Conservation (phyloP, 345 rosid genomes). For the Acer negundo region DNA sequence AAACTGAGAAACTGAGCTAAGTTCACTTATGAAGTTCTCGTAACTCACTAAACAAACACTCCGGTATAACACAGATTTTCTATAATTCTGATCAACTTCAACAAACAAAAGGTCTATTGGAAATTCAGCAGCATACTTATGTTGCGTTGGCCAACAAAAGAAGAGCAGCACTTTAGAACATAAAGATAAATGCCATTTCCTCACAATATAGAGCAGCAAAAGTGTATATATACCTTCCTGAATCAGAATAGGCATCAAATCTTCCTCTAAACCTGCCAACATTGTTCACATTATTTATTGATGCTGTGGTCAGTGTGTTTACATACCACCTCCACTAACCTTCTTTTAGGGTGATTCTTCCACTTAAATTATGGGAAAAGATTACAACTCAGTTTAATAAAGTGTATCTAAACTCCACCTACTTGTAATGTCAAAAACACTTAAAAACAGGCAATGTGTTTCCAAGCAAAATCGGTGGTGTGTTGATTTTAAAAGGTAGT, state of each 20-base stretch:
- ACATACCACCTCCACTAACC: background rate
- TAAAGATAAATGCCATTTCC: background rate
- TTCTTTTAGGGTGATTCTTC: conserved; percentile 1
- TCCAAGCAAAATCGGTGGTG: background rate
- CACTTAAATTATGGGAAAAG: background rate
- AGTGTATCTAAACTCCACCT: background rate
- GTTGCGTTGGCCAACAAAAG: background rate
- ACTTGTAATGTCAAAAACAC: background rate
- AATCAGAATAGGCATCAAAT: background rate
- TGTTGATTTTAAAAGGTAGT: background rate
- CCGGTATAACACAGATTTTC: background rate
- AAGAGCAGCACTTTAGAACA: background rate
- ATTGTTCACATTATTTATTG: background rate
- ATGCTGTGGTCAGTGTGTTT: background rate
- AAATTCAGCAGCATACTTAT: background rate
- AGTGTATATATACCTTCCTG: background rate
- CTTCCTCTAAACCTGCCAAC: background rate
- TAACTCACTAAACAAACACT: background rate
- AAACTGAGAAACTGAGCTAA: background rate
- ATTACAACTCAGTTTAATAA: background rate
- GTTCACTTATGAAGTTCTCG: background rate
- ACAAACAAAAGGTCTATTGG: too few relatives aligned
- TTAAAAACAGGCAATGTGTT: background rate
- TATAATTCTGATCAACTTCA: background rate
- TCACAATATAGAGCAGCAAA: background rate